A percentile compares a stretch with the other conserved stretches of the same genome.
Conservation (phyloP, 2,329 filamentous ascomycete genomes). For the Orbilia blumenaviensis region DNA sequence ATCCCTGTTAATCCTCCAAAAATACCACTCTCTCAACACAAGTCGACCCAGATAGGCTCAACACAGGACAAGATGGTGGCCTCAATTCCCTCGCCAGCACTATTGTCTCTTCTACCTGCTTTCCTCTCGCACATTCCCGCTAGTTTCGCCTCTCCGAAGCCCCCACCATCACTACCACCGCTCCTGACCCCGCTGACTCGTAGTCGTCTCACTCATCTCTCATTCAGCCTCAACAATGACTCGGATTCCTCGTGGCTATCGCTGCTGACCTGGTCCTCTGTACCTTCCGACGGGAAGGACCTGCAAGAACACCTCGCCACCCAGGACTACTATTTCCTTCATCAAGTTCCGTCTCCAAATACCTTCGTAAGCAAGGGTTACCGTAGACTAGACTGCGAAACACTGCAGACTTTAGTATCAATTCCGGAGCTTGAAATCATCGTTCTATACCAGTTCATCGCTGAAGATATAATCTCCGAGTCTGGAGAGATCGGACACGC, state of each 20-base stretch:
- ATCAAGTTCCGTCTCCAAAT: constrained; percentile 74
- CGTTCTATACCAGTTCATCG: constrained; percentile 30
- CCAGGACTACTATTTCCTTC: constrained; percentile 75
- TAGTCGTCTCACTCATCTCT: constrained; percentile 73
- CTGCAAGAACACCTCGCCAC: constrained; percentile 70
- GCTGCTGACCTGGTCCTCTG: constrained; percentile 72
- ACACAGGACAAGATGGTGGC: constrained; percentile 53
- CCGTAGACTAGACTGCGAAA: constrained; percentile 77
- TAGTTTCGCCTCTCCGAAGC: constrained; percentile 69
- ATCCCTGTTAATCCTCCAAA: neutral
- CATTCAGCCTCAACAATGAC: constrained; percentile 63
- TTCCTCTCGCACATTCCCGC: constrained; percentile 70
- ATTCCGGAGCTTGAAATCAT: constrained; percentile 35
- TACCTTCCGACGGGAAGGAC: constrained; percentile 66
- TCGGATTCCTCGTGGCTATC: constrained; percentile 71
- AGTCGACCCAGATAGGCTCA: neutral
- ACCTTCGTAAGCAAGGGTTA: constrained; percentile 71
- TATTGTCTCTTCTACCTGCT: constrained; percentile 64
- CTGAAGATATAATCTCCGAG: constrained; percentile 15
- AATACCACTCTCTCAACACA: constrained; percentile 11
- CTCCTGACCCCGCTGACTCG: constrained; percentile 73
- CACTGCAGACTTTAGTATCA: constrained; percentile 59
- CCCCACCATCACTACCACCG: constrained; percentile 68
- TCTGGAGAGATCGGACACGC: constrained; percentile 2
- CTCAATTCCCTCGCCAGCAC: constrained; percentile 52